A percentile compares a stretch with the other conserved stretches of the same genome.
Evolutionary conservation across 257 asterid genomes (phyloP).

Genomic region (Nicotiana knightiana): DNA sequence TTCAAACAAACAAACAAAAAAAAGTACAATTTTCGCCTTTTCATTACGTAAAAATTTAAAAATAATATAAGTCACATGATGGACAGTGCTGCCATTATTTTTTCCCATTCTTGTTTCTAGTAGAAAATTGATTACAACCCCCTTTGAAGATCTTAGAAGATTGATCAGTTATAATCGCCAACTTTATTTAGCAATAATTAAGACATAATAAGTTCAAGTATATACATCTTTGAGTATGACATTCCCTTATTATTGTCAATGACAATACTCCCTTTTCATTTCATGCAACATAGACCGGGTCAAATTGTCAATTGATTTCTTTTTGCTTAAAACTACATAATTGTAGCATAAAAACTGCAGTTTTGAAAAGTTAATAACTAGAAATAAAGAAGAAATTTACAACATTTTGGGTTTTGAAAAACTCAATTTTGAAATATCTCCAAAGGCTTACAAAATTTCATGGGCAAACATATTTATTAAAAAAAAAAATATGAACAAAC

Average conservation of each 20-base stretch:
- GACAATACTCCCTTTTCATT: background rate
- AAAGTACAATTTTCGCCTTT: background rate
- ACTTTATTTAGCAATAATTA: constrained; percentile 3
- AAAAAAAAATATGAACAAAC: too few species aligned
- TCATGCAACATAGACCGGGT: too few species aligned
- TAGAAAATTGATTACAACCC: background rate
- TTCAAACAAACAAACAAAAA: too few species aligned
- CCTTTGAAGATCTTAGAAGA: background rate
- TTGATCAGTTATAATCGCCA: background rate
- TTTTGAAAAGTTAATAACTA: too few species aligned
- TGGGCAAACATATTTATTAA: too few species aligned
- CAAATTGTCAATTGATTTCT: too few species aligned
- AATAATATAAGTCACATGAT: background rate
- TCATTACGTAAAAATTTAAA: background rate
- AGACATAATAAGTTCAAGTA: background rate
- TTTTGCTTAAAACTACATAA: too few species aligned
- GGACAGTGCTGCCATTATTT: background rate
- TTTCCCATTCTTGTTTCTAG: background rate
- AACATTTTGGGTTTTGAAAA: too few species aligned
- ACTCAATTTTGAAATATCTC: too few species aligned
- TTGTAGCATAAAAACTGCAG: too few species aligned
- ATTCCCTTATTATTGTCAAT: background rate
- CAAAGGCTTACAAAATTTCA: too few species aligned
- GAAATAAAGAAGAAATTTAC: too few species aligned
- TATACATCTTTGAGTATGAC: background rate